These are phyloP conservation scores for Nyctanthes arbortristis DNA, from an alignment of 257 asterid species.

Conservation along the genomic window DNA sequence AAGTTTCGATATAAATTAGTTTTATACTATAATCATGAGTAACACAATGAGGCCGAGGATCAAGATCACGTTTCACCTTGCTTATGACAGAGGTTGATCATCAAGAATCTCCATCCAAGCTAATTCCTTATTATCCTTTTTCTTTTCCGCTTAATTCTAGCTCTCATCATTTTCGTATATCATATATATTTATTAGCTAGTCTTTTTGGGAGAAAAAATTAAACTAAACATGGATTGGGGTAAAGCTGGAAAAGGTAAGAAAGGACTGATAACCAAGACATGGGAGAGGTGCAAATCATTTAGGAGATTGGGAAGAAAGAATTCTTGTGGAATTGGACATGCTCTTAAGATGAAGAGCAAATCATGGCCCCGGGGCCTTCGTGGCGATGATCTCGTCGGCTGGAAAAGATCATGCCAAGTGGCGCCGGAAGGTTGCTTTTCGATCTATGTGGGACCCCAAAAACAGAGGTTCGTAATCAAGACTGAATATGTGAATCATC, in stretches of 20 bases:
- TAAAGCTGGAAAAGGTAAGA: slow-evolving; percentile 32
- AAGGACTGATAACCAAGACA: slow-evolving; percentile 50
- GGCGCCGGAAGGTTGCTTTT: slow-evolving; percentile 53
- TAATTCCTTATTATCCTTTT: not conserved
- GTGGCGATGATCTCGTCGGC: not conserved
- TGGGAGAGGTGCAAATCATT: slow-evolving; percentile 62
- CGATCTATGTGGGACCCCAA: slow-evolving; percentile 52
- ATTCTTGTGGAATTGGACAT: not conserved
- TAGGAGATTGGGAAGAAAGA: slow-evolving; percentile 33
- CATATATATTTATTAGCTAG: too few relatives aligned
- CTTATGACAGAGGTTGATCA: slow-evolving; percentile 58
- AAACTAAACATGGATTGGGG: slow-evolving; percentile 29
- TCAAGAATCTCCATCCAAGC: too few relatives aligned
- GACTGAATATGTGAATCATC: slow-evolving; percentile 53
- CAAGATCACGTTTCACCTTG: slow-evolving; percentile 52
- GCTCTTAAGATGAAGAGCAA: slow-evolving; percentile 26
- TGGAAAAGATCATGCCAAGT: slow-evolving; percentile 15
- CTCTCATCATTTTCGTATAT: not conserved
- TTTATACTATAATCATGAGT: slow-evolving; percentile 35
- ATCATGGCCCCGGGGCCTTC: slow-evolving; percentile 31
- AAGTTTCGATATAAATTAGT: too few relatives aligned
- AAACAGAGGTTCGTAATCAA: slow-evolving; percentile 53
- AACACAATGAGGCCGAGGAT: slow-evolving; percentile 58
- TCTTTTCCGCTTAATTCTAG: not conserved
- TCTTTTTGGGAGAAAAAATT: too few relatives aligned